Evolutionary conservation across 2,329 filamentous ascomycete genomes (phyloP).

Genomic region (Scytalidium lignicola): DNA sequence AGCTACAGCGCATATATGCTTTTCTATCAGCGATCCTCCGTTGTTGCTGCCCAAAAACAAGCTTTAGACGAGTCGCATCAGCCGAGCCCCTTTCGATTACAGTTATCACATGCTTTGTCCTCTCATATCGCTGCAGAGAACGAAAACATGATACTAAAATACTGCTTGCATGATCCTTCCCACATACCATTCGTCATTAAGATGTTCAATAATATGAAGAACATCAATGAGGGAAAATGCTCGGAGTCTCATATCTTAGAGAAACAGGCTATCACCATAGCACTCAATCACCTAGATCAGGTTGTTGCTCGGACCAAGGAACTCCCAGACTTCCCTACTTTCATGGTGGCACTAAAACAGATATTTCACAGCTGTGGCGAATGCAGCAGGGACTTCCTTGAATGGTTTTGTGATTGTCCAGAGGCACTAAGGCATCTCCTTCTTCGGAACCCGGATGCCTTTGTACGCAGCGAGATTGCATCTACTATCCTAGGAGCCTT

Average conservation of each 20-base stretch:
- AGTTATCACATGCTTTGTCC: constrained; percentile 40
- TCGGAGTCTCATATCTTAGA: constrained; percentile 43
- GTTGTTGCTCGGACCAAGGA: constrained; percentile 69
- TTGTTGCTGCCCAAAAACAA: constrained; percentile 50
- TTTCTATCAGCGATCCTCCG: constrained; percentile 82
- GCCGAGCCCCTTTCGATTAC: constrained; percentile 39
- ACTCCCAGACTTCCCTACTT: constrained; percentile 53
- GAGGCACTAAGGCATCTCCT: constrained; percentile 60
- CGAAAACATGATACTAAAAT: constrained; percentile 64
- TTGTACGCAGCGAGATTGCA: constrained; percentile 49
- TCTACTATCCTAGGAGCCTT: constrained; percentile 49
- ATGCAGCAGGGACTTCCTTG: constrained; percentile 55
- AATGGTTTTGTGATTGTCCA: constrained; percentile 53
- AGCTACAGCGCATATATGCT: constrained; percentile 93
- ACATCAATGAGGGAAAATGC: constrained; percentile 43
- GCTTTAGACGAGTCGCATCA: constrained; percentile 33
- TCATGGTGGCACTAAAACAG: constrained; percentile 46
- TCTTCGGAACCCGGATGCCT: constrained; percentile 51
- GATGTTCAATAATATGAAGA: constrained; percentile 53
- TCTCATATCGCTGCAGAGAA: constrained; percentile 69
- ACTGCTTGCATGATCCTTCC: constrained; percentile 71
- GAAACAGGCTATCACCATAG: constrained; percentile 47
- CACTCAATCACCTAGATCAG: constrained; percentile 67
- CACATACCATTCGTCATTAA: constrained; percentile 63
- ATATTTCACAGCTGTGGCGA: constrained; percentile 44